Conservation (phyloP, 2,329 filamentous ascomycete species). For the Calonectria naviculata region DNA sequence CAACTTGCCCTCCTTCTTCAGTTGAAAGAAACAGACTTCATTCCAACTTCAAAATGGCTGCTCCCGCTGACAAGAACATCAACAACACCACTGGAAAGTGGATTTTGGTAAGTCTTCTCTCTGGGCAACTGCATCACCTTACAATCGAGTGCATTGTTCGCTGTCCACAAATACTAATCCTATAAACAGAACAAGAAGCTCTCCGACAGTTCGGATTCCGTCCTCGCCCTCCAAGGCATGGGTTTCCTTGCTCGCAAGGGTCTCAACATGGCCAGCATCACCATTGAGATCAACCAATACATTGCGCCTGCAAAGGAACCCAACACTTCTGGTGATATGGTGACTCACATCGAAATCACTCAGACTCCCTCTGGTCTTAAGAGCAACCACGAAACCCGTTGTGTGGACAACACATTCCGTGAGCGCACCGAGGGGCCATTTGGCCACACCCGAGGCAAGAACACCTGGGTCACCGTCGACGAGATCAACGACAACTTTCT, state of each 20-base stretch:
- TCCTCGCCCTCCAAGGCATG: constrained; percentile 78
- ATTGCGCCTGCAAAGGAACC: constrained; percentile 55
- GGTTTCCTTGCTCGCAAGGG: constrained; percentile 79
- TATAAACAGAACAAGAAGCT: constrained; percentile 75
- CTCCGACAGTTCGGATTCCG: constrained; percentile 75
- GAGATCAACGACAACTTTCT: constrained; percentile 66
- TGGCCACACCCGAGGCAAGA: constrained; percentile 74
- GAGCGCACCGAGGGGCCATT: constrained; percentile 84
- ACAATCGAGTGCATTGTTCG: not conserved
- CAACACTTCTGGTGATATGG: constrained; percentile 49
- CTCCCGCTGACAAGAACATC: constrained; percentile 73
- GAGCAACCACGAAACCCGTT: constrained; percentile 69
- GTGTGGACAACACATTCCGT: constrained; percentile 63
- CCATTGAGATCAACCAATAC: constrained; percentile 71
- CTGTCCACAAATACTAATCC: constrained; percentile 7
- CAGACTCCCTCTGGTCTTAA: constrained; percentile 80
- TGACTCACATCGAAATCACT: constrained; percentile 76
- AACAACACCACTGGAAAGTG: constrained; percentile 77
- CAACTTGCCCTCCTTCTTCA: too few species aligned
- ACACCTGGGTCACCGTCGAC: constrained; percentile 58
- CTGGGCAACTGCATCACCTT: not conserved
- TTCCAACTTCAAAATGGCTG: constrained; percentile 70
- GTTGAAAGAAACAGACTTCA: too few species aligned
- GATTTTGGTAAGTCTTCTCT: constrained; percentile 65
- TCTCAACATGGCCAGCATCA: constrained; percentile 76